phyloP scores from a whole-genome alignment of 2,329 filamentous ascomycete genomes.

The Sporothrix globosa region DNA sequence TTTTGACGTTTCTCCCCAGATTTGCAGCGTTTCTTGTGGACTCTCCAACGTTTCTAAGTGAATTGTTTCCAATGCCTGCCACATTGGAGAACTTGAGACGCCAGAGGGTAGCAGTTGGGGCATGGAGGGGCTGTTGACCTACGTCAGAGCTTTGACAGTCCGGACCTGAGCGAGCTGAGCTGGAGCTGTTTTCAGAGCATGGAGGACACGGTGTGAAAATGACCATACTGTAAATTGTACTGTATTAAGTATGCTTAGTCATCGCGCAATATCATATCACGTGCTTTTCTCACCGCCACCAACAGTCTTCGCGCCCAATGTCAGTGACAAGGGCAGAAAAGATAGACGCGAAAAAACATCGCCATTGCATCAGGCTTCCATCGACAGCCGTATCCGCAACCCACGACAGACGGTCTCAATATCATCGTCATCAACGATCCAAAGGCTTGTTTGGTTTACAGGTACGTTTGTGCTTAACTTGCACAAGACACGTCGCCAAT shows the following conservation, averaged over 20 bases:
- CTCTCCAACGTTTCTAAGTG: not conserved
- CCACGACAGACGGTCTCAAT: not conserved
- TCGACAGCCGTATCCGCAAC: not conserved
- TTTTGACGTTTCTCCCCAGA: not conserved
- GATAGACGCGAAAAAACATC: conserved; percentile 9
- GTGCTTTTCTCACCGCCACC: conserved; percentile 11
- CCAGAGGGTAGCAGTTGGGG: conserved; percentile 6
- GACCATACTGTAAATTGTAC: not conserved
- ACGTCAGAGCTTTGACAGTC: conserved; percentile 15
- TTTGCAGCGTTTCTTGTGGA: not conserved
- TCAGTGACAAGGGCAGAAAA: conserved; percentile 18
- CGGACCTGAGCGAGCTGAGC: not conserved
- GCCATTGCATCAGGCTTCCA: conserved; percentile 9
- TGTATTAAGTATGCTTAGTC: not conserved
- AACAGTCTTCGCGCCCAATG: not conserved
- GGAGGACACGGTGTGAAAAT: not conserved
- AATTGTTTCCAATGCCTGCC: not conserved
- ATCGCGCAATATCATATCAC: not conserved
- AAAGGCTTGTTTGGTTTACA: conserved; percentile 25
- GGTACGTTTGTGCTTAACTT: conserved; percentile 32
- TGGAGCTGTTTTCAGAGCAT: not conserved
- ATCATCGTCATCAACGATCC: not conserved
- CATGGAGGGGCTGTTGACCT: not conserved
- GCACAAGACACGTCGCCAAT: conserved; percentile 16
- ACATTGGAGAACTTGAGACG: conserved; percentile 12